Conservation (phyloP, 805 yeast species). For the Lipomyces orientalis region DNA sequence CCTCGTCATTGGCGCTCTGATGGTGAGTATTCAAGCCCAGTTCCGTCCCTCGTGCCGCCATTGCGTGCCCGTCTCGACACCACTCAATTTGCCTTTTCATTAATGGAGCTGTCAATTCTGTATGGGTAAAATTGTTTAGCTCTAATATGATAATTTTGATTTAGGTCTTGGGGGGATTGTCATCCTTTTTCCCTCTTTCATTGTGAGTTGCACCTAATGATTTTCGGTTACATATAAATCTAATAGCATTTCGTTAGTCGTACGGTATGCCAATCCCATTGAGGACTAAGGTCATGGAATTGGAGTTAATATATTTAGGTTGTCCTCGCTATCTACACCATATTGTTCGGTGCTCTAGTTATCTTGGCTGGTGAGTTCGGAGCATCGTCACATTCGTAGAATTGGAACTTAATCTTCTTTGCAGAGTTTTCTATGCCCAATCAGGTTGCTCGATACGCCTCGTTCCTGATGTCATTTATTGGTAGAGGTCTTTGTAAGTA, state of each 20-base stretch:
- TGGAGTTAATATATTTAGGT: constrained; percentile 30
- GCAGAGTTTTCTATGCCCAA: constrained; percentile 59
- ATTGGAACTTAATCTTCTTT: not conserved
- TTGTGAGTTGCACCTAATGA: constrained; percentile 24
- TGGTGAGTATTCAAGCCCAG: constrained; percentile 26
- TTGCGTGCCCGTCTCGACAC: not conserved
- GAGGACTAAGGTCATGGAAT: not conserved
- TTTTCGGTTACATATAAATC: not conserved
- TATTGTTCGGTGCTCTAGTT: constrained; percentile 43
- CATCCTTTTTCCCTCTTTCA: constrained; percentile 32
- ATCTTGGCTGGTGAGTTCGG: constrained; percentile 27
- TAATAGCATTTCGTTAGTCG: not conserved
- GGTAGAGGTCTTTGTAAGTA: constrained; percentile 73
- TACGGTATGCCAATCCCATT: constrained; percentile 8
- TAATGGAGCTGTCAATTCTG: not conserved
- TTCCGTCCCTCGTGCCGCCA: not conserved
- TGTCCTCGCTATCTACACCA: constrained; percentile 43
- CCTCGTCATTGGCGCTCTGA: constrained; percentile 43
- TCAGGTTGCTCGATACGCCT: constrained; percentile 54
- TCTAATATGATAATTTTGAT: not conserved
- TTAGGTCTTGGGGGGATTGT: constrained; percentile 36
- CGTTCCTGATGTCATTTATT: constrained; percentile 65
- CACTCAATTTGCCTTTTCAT: not conserved
- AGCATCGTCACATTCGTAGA: not conserved
- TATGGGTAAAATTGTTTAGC: not conserved